Conservation (phyloP, 148 eudicot genomes). For the Cornus florida region DNA sequence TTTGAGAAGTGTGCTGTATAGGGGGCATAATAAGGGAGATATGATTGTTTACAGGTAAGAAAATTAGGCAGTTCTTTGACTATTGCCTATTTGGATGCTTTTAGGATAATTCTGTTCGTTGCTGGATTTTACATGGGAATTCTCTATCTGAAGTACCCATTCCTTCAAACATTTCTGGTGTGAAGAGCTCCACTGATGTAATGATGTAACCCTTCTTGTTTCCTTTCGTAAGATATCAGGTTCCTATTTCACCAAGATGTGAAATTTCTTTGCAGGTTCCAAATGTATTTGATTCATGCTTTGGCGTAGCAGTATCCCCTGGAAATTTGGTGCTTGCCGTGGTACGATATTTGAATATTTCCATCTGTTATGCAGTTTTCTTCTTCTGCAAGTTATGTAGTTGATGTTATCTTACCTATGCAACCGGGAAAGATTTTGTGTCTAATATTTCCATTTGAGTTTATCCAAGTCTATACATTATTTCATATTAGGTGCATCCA, state of each 20-base stretch:
- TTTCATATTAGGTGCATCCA: background rate
- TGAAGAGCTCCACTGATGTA: conserved; percentile 64
- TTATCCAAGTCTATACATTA: background rate
- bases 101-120: conserved; percentile 71
- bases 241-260: conserved; percentile 2
- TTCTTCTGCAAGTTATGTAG: background rate
- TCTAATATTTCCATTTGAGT: background rate
- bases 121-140: conserved; percentile 65
- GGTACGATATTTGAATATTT: conserved; percentile 42
- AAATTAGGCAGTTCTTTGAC: background rate
- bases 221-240: background rate
- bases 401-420: background rate
- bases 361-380: conserved; percentile 6
- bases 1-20: too few species aligned
- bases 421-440: background rate
- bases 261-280: conserved; percentile 58
- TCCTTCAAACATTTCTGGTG: conserved; percentile 63
- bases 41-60: background rate
- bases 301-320: conserved; percentile 84
- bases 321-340: conserved; percentile 83
- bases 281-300: conserved; percentile 67
- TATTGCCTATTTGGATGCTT: conserved; percentile 5
- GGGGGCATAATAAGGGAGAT: background rate
- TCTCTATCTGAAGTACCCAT: conserved; percentile 54
- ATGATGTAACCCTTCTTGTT: conserved; percentile 20